phyloP scores from a whole-genome alignment of 1,284 basidiomycete genomes.

The Leccinum cinnamomeum region DNA sequence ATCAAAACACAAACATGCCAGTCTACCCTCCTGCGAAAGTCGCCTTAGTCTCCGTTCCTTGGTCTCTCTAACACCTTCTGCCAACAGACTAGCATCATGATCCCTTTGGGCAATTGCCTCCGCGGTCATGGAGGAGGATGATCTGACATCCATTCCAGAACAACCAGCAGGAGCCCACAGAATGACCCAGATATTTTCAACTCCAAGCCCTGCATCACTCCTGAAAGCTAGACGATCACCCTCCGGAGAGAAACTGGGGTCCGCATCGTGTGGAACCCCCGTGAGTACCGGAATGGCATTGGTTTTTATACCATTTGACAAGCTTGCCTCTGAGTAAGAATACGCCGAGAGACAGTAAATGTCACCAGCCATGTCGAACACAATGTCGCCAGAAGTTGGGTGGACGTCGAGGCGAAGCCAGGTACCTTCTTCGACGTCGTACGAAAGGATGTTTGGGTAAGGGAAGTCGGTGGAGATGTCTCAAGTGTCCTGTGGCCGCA shows the following conservation, averaged over 20 bases:
- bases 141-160: constrained; percentile 53
- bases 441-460: constrained; percentile 61
- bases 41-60: constrained; percentile 47
- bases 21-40: constrained; percentile 59
- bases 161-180: constrained; percentile 57
- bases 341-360: constrained; percentile 63
- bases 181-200: constrained; percentile 72
- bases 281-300: constrained; percentile 34
- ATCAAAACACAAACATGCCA: constrained; percentile 42
- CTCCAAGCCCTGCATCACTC: constrained; percentile 68
- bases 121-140: constrained; percentile 20
- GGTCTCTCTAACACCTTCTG: constrained; percentile 51
- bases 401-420: constrained; percentile 74
- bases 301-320: constrained; percentile 15
- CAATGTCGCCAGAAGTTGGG: constrained; percentile 63
- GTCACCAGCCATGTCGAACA: constrained; percentile 75
- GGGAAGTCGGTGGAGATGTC: constrained; percentile 77
- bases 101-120: constrained; percentile 33
- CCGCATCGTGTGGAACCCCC: constrained; percentile 66
- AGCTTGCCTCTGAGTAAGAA: constrained; percentile 35
- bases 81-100: constrained; percentile 50
- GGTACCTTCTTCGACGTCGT: constrained; percentile 69
- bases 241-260: constrained; percentile 69
- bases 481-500: constrained; percentile 64
- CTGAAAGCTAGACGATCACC: constrained; percentile 62